These are phyloP conservation scores for Metschnikowia drakensbergensis DNA, from an alignment of 805 yeast genomes.

Conservation along the genomic window DNA sequence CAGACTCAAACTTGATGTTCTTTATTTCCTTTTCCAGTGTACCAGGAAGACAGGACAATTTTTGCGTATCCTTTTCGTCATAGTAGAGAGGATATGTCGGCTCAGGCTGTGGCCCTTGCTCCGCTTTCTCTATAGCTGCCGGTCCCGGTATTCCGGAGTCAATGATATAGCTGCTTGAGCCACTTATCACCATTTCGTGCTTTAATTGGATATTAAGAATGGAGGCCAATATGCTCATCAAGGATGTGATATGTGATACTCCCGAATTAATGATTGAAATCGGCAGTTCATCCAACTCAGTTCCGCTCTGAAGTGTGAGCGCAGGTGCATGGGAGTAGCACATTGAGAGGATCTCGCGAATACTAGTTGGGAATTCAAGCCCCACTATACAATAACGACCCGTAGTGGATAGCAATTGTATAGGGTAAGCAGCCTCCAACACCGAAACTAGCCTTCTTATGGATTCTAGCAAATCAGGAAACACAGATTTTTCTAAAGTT, in stretches of 20 bases:
- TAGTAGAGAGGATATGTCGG: neutral
- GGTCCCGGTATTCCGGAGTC: conserved; percentile 15
- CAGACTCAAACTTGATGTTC: conserved; percentile 32
- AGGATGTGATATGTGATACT: conserved; percentile 27
- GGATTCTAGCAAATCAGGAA: conserved; percentile 20
- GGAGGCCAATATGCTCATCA: conserved; percentile 23
- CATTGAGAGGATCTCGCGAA: conserved; percentile 26
- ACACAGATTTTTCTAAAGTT: conserved; percentile 19
- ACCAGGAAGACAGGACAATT: neutral
- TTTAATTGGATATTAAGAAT: conserved; percentile 25
- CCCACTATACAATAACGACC: conserved; percentile 31
- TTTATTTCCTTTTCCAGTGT: conserved; percentile 1
- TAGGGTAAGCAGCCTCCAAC: conserved; percentile 25
- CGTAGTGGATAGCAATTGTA: conserved; percentile 21
- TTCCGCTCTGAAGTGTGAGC: conserved; percentile 10
- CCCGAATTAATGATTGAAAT: conserved; percentile 28
- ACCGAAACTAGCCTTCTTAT: conserved; percentile 15
- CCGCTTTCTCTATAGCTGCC: neutral
- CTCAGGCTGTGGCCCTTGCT: neutral
- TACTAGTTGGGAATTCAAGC: conserved; percentile 33
- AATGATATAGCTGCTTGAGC: conserved; percentile 21
- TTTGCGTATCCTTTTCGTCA: conserved; percentile 17
- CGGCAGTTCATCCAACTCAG: conserved; percentile 4
- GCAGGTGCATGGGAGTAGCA: conserved; percentile 20
- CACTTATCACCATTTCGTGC: conserved; percentile 26